These are phyloP conservation scores for Lepiota venenata DNA, from an alignment of 768 basidiomycete genomes.

Conservation along the genomic window DNA sequence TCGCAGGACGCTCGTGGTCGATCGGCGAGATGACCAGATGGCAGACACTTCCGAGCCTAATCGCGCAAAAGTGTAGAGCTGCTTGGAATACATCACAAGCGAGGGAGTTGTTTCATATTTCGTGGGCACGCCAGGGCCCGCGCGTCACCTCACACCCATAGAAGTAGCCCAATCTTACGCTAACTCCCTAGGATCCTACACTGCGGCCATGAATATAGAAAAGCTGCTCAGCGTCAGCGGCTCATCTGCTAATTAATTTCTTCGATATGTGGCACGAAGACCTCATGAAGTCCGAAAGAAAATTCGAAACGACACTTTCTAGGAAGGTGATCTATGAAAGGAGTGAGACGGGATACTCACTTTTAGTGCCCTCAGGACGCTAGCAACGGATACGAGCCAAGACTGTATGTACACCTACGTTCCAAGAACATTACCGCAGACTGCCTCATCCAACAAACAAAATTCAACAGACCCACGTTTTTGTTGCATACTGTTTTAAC, in stretches of 20 bases:
- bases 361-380: conserved; percentile 49
- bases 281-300: conserved; percentile 88
- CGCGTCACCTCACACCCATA: conserved; percentile 31
- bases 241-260: conserved; percentile 67
- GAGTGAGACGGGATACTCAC: background rate
- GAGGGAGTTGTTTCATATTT: no score
- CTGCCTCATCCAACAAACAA: conserved; percentile 26
- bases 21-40: conserved; percentile 64
- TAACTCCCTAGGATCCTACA: conserved; percentile 59
- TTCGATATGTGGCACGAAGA: conserved; percentile 76
- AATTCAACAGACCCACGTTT: background rate
- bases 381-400: conserved; percentile 93
- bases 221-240: conserved; percentile 78
- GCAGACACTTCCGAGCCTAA: conserved; percentile 65
- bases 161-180: background rate
- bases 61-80: conserved; percentile 61
- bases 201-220: conserved; percentile 94
- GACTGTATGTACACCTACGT: conserved; percentile 75
- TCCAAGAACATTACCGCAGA: conserved; percentile 94
- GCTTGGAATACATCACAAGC: conserved; percentile 24
- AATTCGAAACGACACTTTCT: conserved; percentile 95
- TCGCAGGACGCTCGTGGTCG: conserved; percentile 84
- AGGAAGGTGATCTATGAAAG: conserved; percentile 41
- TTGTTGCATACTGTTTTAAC: conserved; percentile 70
- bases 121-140: no score